Base-by-base conservation (phyloP, 1,139 yeast genomes). In the Geotrichum histeridarum region DNA sequence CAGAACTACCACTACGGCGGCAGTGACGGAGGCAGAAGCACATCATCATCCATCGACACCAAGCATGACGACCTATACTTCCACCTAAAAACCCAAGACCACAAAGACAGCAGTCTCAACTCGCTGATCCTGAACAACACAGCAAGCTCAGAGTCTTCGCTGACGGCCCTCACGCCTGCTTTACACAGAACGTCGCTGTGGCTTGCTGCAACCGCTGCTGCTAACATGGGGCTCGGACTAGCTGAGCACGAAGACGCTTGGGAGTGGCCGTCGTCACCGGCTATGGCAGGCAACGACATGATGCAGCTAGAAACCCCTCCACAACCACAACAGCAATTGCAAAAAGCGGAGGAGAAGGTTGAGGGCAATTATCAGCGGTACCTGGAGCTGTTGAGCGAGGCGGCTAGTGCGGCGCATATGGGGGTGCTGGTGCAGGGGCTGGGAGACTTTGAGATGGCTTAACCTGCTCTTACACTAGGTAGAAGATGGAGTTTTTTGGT, bases 291-390 rank as follows among this genome's bases (percentile, higher is more conserved):
- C 36, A 11, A 9, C 6, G 36, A 33, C 36, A 11, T 7, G 36
- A 8, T 17, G 27, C 27, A 22, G 27, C 14, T 41, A 30, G 14
- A 41, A 14, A 11, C 11, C 11, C 36, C 12, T 11, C 14, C n/a
- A 27, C 43, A 41, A 12, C 12, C 6, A 5, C 43, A 41, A 31
- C 43, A 41, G 43, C 43, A 41, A 3, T 31, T 8, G 43, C 31
- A 41, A 4, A 8, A 12, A 42, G 46, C 2, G 14, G 39, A 37
- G 39, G 39, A 8, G 5, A 8, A 8, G 39, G n/a, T n/a, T 37
- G 35, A 36, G 35, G 42, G 7, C n/a, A 41, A 36, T 12, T 42
- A 46, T 15, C 39, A 44, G 36, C 46, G 35, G 35, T 35, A 41
- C 12, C 44, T 18, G 12, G n/a, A 17, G 31, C 44, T 18, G 9